Percentiles rank a stretch among this genome's conserved stretches.
Conservation (phyloP, 2,329 filamentous ascomycete species). For the Microdochium nivale region DNA sequence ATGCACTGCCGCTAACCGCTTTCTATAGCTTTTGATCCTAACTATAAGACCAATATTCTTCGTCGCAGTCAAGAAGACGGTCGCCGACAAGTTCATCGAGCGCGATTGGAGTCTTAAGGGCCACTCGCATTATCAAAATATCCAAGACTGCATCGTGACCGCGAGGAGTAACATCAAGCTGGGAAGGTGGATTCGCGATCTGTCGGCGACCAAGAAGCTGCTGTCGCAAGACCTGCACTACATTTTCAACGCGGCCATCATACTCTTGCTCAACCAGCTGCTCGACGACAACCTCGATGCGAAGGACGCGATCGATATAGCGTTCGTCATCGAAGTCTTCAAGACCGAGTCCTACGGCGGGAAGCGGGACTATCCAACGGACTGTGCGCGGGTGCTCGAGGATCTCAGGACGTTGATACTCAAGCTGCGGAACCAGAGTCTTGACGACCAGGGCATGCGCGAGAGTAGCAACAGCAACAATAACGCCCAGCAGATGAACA, state of each 20-base stretch:
- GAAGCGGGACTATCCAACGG: conserved; percentile 24
- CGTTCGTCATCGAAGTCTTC: conserved; percentile 32
- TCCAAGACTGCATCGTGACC: conserved; percentile 31
- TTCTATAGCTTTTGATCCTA: conserved; percentile 35
- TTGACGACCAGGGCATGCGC: not conserved
- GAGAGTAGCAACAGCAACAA: not conserved
- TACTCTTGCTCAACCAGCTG: conserved; percentile 36
- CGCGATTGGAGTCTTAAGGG: conserved; percentile 16
- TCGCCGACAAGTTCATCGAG: conserved; percentile 29
- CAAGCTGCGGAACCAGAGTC: conserved; percentile 13
- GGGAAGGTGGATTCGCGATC: conserved; percentile 27
- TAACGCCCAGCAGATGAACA: no score
- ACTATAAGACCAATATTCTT: conserved; percentile 39
- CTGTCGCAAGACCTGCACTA: conserved; percentile 36
- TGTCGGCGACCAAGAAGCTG: conserved; percentile 28
- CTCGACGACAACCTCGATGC: conserved; percentile 22
- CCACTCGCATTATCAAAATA: conserved; percentile 17
- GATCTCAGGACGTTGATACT: conserved; percentile 28
- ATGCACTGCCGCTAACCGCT: not conserved
- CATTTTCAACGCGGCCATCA: conserved; percentile 40
- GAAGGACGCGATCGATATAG: conserved; percentile 22
- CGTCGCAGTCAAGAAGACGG: conserved; percentile 34
- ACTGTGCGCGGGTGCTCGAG: conserved; percentile 27
- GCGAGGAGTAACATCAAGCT: conserved; percentile 37
- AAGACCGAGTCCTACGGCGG: conserved; percentile 27